These are phyloP conservation scores for Colletotrichum falcatum DNA, from an alignment of 2,329 filamentous ascomycete genomes.

Conservation along the genomic window DNA sequence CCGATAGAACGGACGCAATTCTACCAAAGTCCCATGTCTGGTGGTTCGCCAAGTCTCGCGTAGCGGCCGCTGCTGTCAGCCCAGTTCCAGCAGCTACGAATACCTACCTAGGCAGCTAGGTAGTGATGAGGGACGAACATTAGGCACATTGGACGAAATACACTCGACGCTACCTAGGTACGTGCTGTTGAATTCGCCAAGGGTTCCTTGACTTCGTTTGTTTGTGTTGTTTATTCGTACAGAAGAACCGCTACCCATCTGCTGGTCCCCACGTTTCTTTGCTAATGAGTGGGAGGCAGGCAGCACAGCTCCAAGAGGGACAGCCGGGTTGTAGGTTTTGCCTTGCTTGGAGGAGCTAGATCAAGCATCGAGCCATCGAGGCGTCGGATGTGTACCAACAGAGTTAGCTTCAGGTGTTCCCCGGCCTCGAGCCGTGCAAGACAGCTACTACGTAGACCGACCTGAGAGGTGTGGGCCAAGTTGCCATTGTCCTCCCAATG, in stretches of 20 bases:
- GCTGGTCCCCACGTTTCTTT: conserved; percentile 11
- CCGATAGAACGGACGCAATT: not conserved
- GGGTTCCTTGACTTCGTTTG: not conserved
- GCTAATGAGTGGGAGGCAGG: conserved; percentile 18
- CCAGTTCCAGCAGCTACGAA: not conserved
- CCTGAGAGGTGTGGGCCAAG: conserved; percentile 24
- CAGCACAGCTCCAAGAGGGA: conserved; percentile 8
- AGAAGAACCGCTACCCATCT: too few species aligned
- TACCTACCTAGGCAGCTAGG: not conserved
- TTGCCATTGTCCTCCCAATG: conserved; percentile 24
- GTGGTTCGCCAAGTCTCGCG: conserved; percentile 26
- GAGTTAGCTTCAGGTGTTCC: conserved; percentile 16
- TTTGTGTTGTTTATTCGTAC: too few species aligned
- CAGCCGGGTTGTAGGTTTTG: not conserved
- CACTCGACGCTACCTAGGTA: not conserved
- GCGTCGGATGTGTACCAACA: conserved; percentile 11
- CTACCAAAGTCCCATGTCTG: conserved; percentile 17
- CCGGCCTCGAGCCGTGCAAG: not conserved
- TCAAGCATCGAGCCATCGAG: conserved; percentile 20
- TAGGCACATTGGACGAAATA: conserved; percentile 22
- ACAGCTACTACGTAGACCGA: too few species aligned
- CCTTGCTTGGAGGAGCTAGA: conserved; percentile 17
- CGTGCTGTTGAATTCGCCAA: conserved; percentile 24
- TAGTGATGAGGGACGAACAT: too few species aligned
- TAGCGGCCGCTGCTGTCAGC: not conserved